Conservation (phyloP, 2,329 filamentous ascomycete genomes). For the Ophiostoma tasmaniense region DNA sequence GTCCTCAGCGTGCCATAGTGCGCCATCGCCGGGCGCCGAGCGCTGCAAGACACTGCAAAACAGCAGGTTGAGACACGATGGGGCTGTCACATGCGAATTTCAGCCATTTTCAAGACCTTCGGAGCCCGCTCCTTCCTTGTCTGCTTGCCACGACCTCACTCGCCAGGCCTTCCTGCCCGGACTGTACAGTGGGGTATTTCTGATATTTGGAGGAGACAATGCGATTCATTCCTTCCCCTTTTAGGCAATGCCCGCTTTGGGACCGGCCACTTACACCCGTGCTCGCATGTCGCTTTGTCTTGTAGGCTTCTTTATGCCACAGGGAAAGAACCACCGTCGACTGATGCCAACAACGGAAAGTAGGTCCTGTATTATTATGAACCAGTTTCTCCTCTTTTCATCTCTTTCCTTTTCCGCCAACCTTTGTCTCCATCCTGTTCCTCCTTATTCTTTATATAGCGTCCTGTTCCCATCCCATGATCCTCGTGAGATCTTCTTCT, state of each 20-base stretch:
- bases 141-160: neutral
- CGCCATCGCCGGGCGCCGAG: neutral
- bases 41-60: neutral
- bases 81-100: neutral
- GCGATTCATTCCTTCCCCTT: constrained; percentile 9
- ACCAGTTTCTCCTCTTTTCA: neutral
- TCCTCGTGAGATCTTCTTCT: neutral
- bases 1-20: neutral
- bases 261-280: constrained; percentile 12
- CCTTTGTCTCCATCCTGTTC: neutral
- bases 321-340: neutral
- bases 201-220: neutral
- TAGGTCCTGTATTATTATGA: neutral
- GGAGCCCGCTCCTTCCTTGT: neutral
- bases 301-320: neutral
- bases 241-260: constrained; percentile 12
- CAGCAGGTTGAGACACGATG: neutral
- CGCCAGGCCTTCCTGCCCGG: neutral
- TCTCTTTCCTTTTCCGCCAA: neutral
- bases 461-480: neutral
- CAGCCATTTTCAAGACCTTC: neutral
- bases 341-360: neutral
- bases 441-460: neutral
- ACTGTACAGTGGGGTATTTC: constrained; percentile 6
- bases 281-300: neutral